Conservation (phyloP, 306 rosid genomes). For the Vigna radiata region DNA sequence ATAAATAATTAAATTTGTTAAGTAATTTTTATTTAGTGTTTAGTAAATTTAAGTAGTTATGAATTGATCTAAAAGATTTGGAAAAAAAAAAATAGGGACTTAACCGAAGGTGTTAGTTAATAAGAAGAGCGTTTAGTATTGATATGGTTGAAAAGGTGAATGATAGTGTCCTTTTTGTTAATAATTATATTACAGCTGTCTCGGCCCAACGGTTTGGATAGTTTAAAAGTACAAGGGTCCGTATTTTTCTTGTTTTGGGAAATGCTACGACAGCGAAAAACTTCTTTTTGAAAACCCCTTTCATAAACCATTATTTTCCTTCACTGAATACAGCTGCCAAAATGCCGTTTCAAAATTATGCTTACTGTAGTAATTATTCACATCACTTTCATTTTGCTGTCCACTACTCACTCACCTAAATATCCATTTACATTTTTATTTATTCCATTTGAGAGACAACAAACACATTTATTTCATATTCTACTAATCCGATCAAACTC, state of each 20-base stretch:
- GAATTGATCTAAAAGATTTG: background rate
- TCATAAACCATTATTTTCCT: slow-evolving; percentile 17
- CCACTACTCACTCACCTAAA: background rate
- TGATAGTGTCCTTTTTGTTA: background rate
- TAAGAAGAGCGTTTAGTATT: too few relatives aligned
- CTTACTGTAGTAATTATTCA: slow-evolving; percentile 25
- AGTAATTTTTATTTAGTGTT: too few relatives aligned
- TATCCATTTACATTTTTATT: background rate
- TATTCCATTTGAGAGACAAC: background rate
- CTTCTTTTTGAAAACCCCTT: slow-evolving; percentile 10
- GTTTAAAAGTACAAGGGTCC: slow-evolving; percentile 47
- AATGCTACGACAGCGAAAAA: slow-evolving; percentile 14
- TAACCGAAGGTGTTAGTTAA: background rate
- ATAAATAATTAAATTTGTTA: too few relatives aligned
- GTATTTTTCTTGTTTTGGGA: slow-evolving; percentile 37
- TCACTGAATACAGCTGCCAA: slow-evolving; percentile 43
- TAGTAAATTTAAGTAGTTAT: background rate
- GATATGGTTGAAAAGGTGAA: background rate
- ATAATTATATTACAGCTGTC: slow-evolving; percentile 49
- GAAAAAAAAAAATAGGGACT: background rate
- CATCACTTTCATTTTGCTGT: slow-evolving; percentile 46
- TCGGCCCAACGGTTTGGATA: slow-evolving; percentile 44
- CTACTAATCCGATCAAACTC: background rate
- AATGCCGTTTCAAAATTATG: slow-evolving; percentile 29
- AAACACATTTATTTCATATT: background rate